These are phyloP conservation scores for Circinella minor DNA, from an alignment of 371 early-diverging fungal genomes.

Conservation along the genomic window DNA sequence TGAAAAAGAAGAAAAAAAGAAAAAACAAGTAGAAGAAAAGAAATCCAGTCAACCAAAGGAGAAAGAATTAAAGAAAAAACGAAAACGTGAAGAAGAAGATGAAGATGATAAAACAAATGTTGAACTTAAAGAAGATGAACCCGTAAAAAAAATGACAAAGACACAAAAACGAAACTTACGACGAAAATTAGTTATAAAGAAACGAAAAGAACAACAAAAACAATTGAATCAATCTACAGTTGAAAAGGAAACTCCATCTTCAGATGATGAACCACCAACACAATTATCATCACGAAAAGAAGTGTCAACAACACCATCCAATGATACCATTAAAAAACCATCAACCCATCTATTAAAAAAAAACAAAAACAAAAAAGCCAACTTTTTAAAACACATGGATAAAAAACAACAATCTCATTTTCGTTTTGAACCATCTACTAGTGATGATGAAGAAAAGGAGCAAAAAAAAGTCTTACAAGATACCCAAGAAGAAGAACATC, in stretches of 20 bases:
- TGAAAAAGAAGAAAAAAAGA: conserved; percentile 2
- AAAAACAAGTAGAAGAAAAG: background rate
- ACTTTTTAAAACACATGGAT: conserved; percentile 5
- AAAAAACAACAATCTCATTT: background rate
- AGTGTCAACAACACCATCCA: background rate
- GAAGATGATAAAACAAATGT: background rate
- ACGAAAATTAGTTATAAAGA: background rate
- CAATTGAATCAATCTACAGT: background rate
- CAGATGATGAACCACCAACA: background rate
- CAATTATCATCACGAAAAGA: background rate
- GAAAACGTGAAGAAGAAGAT: background rate
- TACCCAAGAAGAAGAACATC: background rate
- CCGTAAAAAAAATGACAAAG: background rate
- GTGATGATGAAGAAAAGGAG: background rate
- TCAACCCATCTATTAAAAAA: background rate
- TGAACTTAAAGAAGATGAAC: background rate
- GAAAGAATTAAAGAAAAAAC: background rate
- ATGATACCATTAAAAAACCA: background rate
- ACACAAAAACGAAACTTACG: background rate
- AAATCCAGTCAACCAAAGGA: background rate
- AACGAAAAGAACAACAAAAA: background rate
- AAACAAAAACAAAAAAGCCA: conserved; percentile 9
- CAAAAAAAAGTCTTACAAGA: too few relatives aligned
- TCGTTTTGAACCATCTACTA: background rate
- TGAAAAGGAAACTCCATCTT: background rate